Evolutionary conservation across 495 filamentous ascomycete species (phyloP).

Genomic region (Aspergillus ostianus): DNA sequence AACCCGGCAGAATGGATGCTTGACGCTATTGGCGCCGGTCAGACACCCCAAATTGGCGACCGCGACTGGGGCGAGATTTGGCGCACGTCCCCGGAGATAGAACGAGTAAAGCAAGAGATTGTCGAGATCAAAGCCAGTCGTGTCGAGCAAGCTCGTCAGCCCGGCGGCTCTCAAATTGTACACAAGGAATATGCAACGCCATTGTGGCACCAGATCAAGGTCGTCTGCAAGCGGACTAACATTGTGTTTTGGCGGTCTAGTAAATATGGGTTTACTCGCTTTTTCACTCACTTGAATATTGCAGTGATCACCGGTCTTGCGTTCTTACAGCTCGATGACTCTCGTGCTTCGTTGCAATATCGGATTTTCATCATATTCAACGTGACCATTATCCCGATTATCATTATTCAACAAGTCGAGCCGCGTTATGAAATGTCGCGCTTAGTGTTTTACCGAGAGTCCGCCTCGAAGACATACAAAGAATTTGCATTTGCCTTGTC

Average conservation of each 20-base stretch:
- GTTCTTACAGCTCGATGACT: conserved; percentile 67
- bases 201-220: conserved; percentile 65
- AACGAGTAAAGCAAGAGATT: conserved; percentile 64
- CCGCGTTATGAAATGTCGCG: conserved; percentile 74
- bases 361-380: conserved; percentile 84
- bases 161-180: conserved; percentile 22
- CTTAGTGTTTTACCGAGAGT: conserved; percentile 75
- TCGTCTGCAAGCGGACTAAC: conserved; percentile 63
- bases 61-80: conserved; percentile 81
- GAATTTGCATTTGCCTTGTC: conserved; percentile 68
- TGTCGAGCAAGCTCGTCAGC: conserved; percentile 43
- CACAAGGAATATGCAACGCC: conserved; percentile 76
- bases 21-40: conserved; percentile 79
- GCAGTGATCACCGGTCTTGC: conserved; percentile 71
- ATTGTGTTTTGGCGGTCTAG: conserved; percentile 70
- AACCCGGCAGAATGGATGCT: conserved; percentile 89
- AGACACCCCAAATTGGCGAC: conserved; percentile 67
- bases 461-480: conserved; percentile 74
- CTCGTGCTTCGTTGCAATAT: conserved; percentile 68
- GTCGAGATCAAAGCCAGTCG: conserved; percentile 62
- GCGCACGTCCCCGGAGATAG: conserved; percentile 67
- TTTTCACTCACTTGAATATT: conserved; percentile 74
- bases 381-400: conserved; percentile 69
- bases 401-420: conserved; percentile 75
- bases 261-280: conserved; percentile 73